These are phyloP conservation scores for Leccinum ponderosum DNA, from an alignment of 1,284 basidiomycete genomes.

Conservation along the genomic window DNA sequence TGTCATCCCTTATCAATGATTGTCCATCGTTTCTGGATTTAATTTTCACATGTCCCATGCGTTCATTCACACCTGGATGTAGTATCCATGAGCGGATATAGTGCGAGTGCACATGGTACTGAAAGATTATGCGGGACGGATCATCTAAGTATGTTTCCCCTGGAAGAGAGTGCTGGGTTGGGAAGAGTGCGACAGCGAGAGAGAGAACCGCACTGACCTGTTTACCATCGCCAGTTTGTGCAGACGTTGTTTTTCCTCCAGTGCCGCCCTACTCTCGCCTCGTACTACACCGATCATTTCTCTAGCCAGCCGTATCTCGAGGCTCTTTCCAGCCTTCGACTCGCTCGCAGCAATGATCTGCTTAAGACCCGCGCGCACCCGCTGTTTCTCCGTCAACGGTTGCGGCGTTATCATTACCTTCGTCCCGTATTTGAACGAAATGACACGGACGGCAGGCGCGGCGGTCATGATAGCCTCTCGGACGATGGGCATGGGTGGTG, in stretches of 20 bases:
- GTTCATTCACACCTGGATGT: not conserved
- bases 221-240: conserved; percentile 80
- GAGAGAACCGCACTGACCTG: conserved; percentile 52
- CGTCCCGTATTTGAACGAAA: conserved; percentile 53
- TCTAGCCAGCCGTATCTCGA: conserved; percentile 71
- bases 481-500: conserved; percentile 76
- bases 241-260: conserved; percentile 45
- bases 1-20: not conserved
- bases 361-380: conserved; percentile 62
- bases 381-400: conserved; percentile 77
- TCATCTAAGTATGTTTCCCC: conserved; percentile 28
- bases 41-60: not conserved
- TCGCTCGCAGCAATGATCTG: conserved; percentile 68
- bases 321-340: conserved; percentile 47
- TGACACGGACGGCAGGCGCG: conserved; percentile 63
- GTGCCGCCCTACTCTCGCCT: conserved; percentile 54
- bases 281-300: conserved; percentile 72
- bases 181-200: not conserved
- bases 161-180: conserved; percentile 5
- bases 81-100: not conserved
- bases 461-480: conserved; percentile 65
- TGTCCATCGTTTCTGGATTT: not conserved
- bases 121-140: not conserved
- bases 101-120: not conserved
- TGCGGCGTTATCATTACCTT: conserved; percentile 68